These are phyloP conservation scores for Sclerotinia minor DNA, from an alignment of 2,329 filamentous ascomycete species.

Conservation along the genomic window DNA sequence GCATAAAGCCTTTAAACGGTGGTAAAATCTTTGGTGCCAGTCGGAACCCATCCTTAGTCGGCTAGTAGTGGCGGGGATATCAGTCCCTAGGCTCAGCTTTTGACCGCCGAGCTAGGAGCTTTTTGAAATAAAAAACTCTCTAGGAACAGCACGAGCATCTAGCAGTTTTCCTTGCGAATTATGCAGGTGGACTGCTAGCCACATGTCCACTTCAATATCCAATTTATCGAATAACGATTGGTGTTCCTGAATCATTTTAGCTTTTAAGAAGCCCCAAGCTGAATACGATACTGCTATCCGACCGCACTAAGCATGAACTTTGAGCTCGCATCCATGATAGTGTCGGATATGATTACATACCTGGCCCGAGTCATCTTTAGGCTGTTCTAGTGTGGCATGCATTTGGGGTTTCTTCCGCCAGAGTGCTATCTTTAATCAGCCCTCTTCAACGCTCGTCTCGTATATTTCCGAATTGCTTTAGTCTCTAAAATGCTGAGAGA, in stretches of 20 bases:
- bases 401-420: slow-evolving; percentile 17
- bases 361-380: neutral
- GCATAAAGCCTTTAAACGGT: neutral
- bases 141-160: slow-evolving; percentile 1
- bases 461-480: slow-evolving; percentile 1
- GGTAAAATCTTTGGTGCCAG: slow-evolving; percentile 5
- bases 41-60: neutral
- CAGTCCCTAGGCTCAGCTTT: neutral
- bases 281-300: neutral
- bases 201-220: neutral
- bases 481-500: neutral
- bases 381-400: neutral
- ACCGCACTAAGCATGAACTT: slow-evolving; percentile 8
- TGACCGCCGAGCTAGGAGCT: slow-evolving; percentile 6
- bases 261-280: slow-evolving; percentile 1
- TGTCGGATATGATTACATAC: neutral
- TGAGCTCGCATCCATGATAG: slow-evolving; percentile 9
- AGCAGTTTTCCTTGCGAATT: neutral
- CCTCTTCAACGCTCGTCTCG: slow-evolving; percentile 9
- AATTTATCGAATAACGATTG: slow-evolving; percentile 12
- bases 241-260: slow-evolving; percentile 12
- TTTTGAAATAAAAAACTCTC: neutral
- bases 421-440: neutral
- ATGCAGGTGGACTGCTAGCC: neutral
- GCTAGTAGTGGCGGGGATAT: slow-evolving; percentile 11